Evolutionary conservation across 73 alveolate species (phyloP).

Genomic region (Blepharisma japonicum): DNA sequence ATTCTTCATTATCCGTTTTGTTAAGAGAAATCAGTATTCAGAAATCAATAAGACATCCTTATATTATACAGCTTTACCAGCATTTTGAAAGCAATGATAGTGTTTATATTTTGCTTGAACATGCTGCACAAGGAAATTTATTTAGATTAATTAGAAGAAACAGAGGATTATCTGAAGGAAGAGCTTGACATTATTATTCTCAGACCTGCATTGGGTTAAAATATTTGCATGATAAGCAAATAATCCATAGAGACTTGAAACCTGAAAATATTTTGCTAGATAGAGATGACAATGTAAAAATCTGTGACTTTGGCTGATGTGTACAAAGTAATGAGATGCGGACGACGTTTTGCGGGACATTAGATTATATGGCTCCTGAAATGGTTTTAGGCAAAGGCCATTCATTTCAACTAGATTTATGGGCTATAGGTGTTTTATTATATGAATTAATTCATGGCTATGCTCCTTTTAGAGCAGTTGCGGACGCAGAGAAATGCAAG

Average conservation of each 20-base stretch:
- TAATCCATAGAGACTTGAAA: constrained; percentile 11
- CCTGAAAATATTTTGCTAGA: constrained; percentile 13
- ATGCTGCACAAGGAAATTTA: constrained; percentile 72
- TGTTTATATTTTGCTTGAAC: constrained; percentile 71
- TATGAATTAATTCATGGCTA: constrained; percentile 78
- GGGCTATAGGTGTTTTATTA: constrained; percentile 76
- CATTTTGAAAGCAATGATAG: constrained; percentile 66
- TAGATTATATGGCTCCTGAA: constrained; percentile 94
- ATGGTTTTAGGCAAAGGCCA: constrained; percentile 68
- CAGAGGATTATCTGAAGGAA: constrained; percentile 58
- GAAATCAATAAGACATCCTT: constrained; percentile 66
- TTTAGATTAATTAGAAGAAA: constrained; percentile 54
- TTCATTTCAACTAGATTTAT: constrained; percentile 69
- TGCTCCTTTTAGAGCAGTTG: constrained; percentile 59
- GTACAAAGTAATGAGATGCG: constrained; percentile 32
- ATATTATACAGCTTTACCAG: constrained; percentile 73
- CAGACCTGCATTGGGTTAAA: neutral
- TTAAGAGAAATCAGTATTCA: constrained; percentile 75
- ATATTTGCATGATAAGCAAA: neutral
- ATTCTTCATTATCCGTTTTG: constrained; percentile 38
- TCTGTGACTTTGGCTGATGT: constrained; percentile 9
- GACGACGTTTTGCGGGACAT: constrained; percentile 91
- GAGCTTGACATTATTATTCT: constrained; percentile 42
- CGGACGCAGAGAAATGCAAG: constrained; percentile 42
- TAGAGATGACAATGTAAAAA: neutral